Percentiles rank a stretch among this genome's conserved stretches.
Evolutionary conservation across 108 stramenopile species (phyloP).

Genomic region (Nitzschia palea): DNA sequence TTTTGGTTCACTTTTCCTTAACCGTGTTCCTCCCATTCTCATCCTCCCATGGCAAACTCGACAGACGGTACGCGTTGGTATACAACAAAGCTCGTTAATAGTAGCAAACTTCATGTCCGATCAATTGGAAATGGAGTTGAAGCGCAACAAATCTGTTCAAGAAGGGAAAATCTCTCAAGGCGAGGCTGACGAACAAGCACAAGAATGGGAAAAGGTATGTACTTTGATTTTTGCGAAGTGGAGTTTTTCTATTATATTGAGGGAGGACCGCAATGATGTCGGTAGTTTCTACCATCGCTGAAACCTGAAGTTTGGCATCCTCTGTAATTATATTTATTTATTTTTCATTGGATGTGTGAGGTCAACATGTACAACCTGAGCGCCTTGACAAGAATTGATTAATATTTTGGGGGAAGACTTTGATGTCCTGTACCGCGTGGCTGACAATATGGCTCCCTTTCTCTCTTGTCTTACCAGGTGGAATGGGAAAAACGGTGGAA

Average conservation of each 20-base stretch:
- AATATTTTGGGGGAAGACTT: no score
- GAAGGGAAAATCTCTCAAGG: conserved; percentile 46
- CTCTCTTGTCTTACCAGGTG: conserved; percentile 16
- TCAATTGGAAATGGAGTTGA: conserved; percentile 46
- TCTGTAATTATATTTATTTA: no score
- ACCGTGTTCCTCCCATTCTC: not conserved
- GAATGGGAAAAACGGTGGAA: conserved; percentile 65
- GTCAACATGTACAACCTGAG: conserved; percentile 30
- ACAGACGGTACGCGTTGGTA: conserved; percentile 36
- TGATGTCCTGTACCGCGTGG: no score
- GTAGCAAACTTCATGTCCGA: conserved; percentile 46
- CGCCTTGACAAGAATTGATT: no score
- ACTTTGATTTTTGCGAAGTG: not conserved
- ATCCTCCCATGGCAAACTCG: no score
- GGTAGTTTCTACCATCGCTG: conserved; percentile 50
- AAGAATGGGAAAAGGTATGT: conserved; percentile 64
- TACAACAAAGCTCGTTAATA: conserved; percentile 36
- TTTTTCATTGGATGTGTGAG: conserved; percentile 8
- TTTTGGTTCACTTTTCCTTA: no score
- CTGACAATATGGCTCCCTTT: no score
- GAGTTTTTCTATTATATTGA: not conserved
- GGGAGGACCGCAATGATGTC: conserved; percentile 24
- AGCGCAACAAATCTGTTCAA: conserved; percentile 38
- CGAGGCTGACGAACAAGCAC: conserved; percentile 49
- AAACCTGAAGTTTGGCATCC: conserved; percentile 36